Conservation (phyloP, 2,329 filamentous ascomycete genomes). For the Talaromyces sp. region DNA sequence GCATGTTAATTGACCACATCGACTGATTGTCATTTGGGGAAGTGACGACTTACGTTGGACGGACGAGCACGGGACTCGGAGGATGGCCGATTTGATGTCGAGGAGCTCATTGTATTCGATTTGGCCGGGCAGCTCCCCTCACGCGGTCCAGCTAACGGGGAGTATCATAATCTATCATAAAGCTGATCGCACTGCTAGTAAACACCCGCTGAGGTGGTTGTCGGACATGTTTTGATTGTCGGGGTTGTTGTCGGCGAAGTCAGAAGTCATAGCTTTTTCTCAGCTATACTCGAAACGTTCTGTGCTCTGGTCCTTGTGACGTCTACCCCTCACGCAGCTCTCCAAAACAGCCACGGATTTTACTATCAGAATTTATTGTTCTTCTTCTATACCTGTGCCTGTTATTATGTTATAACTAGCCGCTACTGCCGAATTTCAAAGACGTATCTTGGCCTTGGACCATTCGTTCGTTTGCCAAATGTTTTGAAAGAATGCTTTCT, state of each 20-base stretch:
- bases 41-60: constrained; percentile 25
- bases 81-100: not conserved
- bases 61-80: constrained; percentile 17
- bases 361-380: not conserved
- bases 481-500: not conserved
- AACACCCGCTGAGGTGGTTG: not conserved
- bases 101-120: constrained; percentile 6
- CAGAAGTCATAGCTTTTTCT: not conserved
- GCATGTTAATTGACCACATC: not conserved
- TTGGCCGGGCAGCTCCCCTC: not conserved
- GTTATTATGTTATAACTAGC: not conserved
- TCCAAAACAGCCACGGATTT: not conserved
- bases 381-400: too few species aligned
- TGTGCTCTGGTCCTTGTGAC: not conserved
- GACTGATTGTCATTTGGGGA: not conserved
- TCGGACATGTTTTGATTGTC: not conserved
- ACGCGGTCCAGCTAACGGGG: not conserved
- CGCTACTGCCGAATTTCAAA: not conserved
- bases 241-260: too few species aligned
- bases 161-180: not conserved
- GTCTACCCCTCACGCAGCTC: not conserved
- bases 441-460: too few species aligned
- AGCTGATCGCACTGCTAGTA: too few species aligned
- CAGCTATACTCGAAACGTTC: not conserved
- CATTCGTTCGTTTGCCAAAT: too few species aligned